Base-by-base conservation (phyloP, 352 stramenopile species). In the Phytophthora pini region DNA sequence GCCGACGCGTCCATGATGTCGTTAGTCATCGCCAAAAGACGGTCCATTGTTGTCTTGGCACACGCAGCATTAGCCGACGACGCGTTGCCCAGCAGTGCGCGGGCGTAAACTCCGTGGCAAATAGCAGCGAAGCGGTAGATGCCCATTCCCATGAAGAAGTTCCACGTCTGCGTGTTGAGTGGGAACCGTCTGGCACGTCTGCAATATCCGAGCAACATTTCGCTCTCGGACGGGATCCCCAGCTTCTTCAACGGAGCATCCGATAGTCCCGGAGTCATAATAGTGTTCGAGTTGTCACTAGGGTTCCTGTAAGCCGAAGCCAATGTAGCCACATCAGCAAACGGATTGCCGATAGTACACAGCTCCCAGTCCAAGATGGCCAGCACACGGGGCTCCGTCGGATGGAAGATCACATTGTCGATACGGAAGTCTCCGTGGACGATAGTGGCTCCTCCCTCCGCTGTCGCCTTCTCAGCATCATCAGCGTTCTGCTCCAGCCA, bases 341-440 rank as follows among this genome's bases (percentile, higher is more conserved):
- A 87, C 20, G 87, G 87, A 57, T 97, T 91, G 52, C 89, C 89
- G 43, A 97, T 82, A 26, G 89, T 97, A 61, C 82, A 92, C 20
- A 97, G 66, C 58, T 97, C 89, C 89, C 89, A 97, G 75, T 97
- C 89, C 5, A 97, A 65, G 41, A 97, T 87, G 7, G 87, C 89
- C 8, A 95, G 22, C 20, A 97, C 86, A 7, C 83, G 71, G 17
- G 87, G 88, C 72, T 95, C 82, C 12, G 87, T 95, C 13, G 87
- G 83, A 68, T 96, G 87, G 72, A 92, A 93, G 59, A 94, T 92
- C 56, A 90, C 61, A 63, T 97, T 97, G 66, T 96, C 89, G 24
- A 97, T 82, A 40, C 84, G 86, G 74, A 93, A 97, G 68, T 97
- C 89, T 53, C 89, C 89, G 62, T 97, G 89, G 6, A 96, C 86